These are phyloP conservation scores for Ottelia alismoides DNA, from an alignment of 106 monocot genomes.

Conservation along the genomic window DNA sequence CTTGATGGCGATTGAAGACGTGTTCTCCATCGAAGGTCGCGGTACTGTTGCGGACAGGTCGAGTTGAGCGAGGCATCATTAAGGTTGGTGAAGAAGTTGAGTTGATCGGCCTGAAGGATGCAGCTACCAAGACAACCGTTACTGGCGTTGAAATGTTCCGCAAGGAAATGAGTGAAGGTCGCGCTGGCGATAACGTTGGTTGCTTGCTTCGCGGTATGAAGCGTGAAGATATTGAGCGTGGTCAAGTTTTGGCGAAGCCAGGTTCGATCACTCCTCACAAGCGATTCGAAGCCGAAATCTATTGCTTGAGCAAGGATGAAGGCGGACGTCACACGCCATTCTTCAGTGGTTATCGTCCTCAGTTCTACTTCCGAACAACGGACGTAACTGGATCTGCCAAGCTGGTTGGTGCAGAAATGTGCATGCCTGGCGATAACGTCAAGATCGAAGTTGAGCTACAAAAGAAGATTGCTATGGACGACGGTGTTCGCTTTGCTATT, in stretches of 20 bases:
- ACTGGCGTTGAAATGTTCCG: conserved; percentile 56
- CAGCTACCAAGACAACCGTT: conserved; percentile 16
- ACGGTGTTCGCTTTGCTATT: conserved; percentile 20
- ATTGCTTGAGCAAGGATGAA: conserved; percentile 24
- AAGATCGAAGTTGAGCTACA: conserved; percentile 32
- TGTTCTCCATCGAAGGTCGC: conserved; percentile 92
- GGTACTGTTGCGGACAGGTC: conserved; percentile 87
- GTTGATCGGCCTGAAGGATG: conserved; percentile 16
- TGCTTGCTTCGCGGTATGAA: conserved; percentile 19
- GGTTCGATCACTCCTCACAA: conserved; percentile 19
- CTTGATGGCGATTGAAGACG: conserved; percentile 86
- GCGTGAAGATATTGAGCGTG: conserved; percentile 17
- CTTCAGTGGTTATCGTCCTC: conserved; percentile 23
- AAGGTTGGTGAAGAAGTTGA: conserved; percentile 65
- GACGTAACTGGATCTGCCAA: conserved; percentile 23
- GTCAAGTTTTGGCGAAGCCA: conserved; percentile 19
- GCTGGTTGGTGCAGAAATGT: conserved; percentile 25
- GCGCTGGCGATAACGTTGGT: conserved; percentile 27
- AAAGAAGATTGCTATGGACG: conserved; percentile 14
- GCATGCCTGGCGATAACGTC: conserved; percentile 29
- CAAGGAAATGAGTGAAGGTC: conserved; percentile 44
- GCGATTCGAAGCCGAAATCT: conserved; percentile 13
- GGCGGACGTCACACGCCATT: conserved; percentile 31
- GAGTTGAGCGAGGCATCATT: conserved; percentile 66
- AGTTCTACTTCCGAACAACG: conserved; percentile 34